Evolutionary conservation across 352 stramenopile genomes (phyloP).

Genomic region (Pythium oligandrum): DNA sequence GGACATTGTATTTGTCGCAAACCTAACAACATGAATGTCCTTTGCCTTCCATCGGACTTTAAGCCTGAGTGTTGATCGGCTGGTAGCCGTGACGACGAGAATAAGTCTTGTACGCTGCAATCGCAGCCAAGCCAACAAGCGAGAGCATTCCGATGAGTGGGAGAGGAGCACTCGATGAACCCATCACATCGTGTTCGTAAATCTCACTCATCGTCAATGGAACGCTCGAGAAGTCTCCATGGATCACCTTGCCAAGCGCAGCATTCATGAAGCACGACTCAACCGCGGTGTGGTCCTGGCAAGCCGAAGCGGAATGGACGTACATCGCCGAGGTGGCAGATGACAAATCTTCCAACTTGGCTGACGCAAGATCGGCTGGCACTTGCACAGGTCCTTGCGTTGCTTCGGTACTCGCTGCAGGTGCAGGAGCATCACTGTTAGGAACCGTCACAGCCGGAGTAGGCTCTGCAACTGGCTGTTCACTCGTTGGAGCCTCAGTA

Average conservation of each 20-base stretch:
- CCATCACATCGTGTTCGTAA: slow-evolving; percentile 6
- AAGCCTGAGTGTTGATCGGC: too few species aligned
- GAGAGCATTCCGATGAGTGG: slow-evolving; percentile 4
- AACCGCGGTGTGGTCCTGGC: not conserved
- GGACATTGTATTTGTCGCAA: too few species aligned
- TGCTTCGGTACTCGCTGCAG: too few species aligned
- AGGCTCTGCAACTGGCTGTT: too few species aligned
- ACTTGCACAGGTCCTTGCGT: too few species aligned
- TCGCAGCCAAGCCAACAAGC: not conserved
- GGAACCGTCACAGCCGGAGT: too few species aligned
- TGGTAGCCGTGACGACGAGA: not conserved
- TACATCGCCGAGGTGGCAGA: slow-evolving; percentile 8
- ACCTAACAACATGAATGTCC: too few species aligned
- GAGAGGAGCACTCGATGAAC: not conserved
- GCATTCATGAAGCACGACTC: slow-evolving; percentile 17
- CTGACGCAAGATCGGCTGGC: not conserved
- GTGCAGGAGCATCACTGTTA: too few species aligned
- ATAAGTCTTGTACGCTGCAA: slow-evolving; percentile 1
- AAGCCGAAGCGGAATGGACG: slow-evolving; percentile 8
- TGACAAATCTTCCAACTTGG: slow-evolving; percentile 7
- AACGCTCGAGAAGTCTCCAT: slow-evolving; percentile 1
- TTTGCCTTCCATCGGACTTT: too few species aligned
- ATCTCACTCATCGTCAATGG: slow-evolving; percentile 4
- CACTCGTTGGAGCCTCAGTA: too few species aligned
- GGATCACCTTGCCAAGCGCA: slow-evolving; percentile 8